Conservation (phyloP, 345 rosid genomes). For the Arabis hirsuta region DNA sequence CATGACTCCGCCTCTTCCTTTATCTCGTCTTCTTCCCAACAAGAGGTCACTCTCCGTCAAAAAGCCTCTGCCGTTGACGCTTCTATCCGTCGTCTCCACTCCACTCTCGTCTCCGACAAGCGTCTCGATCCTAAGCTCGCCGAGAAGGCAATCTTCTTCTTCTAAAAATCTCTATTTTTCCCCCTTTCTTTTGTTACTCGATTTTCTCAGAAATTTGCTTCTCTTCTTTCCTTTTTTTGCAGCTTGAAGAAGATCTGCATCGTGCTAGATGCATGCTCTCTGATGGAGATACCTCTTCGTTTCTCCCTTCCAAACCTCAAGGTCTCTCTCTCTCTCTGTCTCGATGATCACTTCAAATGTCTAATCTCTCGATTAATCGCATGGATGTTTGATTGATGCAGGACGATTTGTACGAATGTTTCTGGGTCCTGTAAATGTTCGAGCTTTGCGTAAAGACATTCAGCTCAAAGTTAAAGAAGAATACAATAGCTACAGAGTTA, state of each 20-base stretch:
- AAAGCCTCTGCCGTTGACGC: slow-evolving; percentile 73
- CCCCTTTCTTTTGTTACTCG: not conserved
- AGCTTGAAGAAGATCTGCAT: slow-evolving; percentile 91
- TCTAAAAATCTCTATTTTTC: not conserved
- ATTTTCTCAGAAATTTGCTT: not conserved
- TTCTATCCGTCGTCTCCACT: slow-evolving; percentile 67
- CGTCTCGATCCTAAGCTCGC: slow-evolving; percentile 56
- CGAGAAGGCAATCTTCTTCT: slow-evolving; percentile 54
- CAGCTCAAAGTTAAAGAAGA: slow-evolving; percentile 97
- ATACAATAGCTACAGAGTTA: slow-evolving; percentile 90
- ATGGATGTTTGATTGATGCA: slow-evolving; percentile 34
- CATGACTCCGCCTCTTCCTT: slow-evolving; percentile 71
- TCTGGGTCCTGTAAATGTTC: slow-evolving; percentile 93
- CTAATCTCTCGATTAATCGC: slow-evolving; percentile 2
- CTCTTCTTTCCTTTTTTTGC: not conserved
- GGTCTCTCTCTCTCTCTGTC: slow-evolving; percentile 45
- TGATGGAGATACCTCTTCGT: slow-evolving; percentile 88
- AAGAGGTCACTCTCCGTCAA: slow-evolving; percentile 72
- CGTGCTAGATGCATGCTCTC: slow-evolving; percentile 67
- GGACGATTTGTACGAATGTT: slow-evolving; percentile 79
- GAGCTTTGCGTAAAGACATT: slow-evolving; percentile 82
- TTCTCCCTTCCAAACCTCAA: slow-evolving; percentile 74
- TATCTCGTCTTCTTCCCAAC: slow-evolving; percentile 56
- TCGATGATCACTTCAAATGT: slow-evolving; percentile 11
- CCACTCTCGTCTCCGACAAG: slow-evolving; percentile 51